A percentile compares a stretch with the other conserved stretches of the same genome.
Conservation (phyloP, 345 rosid genomes). For the Melaleuca quinquenervia region DNA sequence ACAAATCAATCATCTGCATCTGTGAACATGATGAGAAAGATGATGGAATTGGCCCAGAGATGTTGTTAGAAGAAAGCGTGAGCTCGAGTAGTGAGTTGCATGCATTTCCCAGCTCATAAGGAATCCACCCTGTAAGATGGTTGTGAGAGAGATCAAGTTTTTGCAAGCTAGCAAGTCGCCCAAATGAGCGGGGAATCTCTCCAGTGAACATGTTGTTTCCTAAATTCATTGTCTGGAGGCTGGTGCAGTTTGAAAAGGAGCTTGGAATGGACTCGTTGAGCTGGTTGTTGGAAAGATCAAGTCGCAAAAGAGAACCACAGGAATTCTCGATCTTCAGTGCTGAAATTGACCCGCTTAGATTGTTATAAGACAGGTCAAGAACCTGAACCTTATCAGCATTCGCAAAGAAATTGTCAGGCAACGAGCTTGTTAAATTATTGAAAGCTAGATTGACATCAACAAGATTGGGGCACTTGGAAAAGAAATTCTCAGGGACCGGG, state of each 20-base stretch:
- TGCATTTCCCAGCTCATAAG: slow-evolving; percentile 56
- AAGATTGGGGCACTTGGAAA: slow-evolving; percentile 47
- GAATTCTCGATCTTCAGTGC: slow-evolving; percentile 36
- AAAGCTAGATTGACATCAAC: slow-evolving; percentile 40
- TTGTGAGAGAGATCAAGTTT: slow-evolving; percentile 73
- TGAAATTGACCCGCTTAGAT: slow-evolving; percentile 77
- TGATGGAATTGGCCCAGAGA: slow-evolving; percentile 63
- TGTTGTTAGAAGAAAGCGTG: slow-evolving; percentile 59
- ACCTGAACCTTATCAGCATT: slow-evolving; percentile 46
- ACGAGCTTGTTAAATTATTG: slow-evolving; percentile 56
- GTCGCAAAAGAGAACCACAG: slow-evolving; percentile 47
- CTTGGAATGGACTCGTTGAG: slow-evolving; percentile 43
- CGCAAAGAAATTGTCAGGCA: slow-evolving; percentile 48
- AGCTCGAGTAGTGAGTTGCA: slow-evolving; percentile 58
- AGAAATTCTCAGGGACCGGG: slow-evolving; percentile 42
- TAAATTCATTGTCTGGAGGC: slow-evolving; percentile 50
- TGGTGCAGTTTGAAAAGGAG: slow-evolving; percentile 69
- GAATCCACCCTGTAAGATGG: slow-evolving; percentile 73
- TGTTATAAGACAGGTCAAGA: slow-evolving; percentile 77
- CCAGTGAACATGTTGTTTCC: slow-evolving; percentile 55
- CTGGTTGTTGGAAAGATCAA: slow-evolving; percentile 64
- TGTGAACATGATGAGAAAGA: slow-evolving; percentile 58
- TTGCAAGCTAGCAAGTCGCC: slow-evolving; percentile 43
- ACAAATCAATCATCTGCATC: slow-evolving; percentile 65
- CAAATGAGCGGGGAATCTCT: slow-evolving; percentile 52